Evolutionary conservation across 768 basidiomycete species (phyloP).

Genomic region (Kwoniella europaea): DNA sequence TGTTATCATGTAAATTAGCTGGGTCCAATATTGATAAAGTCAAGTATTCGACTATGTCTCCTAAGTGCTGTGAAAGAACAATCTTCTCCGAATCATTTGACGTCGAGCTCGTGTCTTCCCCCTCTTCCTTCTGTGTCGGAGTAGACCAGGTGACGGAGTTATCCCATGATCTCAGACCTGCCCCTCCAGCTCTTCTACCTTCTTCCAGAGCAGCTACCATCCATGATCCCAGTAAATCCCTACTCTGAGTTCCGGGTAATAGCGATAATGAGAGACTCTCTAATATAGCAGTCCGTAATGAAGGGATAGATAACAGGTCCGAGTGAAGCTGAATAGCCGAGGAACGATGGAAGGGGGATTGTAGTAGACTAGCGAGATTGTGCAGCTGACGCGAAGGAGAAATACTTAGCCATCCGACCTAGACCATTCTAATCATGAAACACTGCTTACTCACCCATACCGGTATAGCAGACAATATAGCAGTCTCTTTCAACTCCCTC

Average conservation of each 20-base stretch:
- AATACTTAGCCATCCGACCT: not conserved
- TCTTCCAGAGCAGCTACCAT: conserved; percentile 56
- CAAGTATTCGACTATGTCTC: conserved; percentile 50
- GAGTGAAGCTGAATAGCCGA: conserved; percentile 68
- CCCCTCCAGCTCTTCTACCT: conserved; percentile 47
- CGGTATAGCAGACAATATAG: conserved; percentile 63
- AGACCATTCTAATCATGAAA: not conserved
- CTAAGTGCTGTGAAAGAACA: conserved; percentile 43
- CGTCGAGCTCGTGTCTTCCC: not conserved
- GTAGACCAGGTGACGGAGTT: conserved; percentile 27
- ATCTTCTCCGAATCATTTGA: conserved; percentile 29
- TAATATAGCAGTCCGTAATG: conserved; percentile 58
- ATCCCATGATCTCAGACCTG: conserved; percentile 46
- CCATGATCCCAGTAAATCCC: conserved; percentile 58
- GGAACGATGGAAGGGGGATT: conserved; percentile 79
- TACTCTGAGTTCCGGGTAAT: conserved; percentile 53
- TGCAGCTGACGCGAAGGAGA: conserved; percentile 67
- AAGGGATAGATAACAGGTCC: conserved; percentile 67
- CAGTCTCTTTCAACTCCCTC: conserved; percentile 64
- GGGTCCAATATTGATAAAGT: conserved; percentile 53
- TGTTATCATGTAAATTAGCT: conserved; percentile 53
- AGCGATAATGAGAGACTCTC: conserved; percentile 49
- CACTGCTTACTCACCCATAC: conserved; percentile 78
- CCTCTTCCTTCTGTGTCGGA: conserved; percentile 2
- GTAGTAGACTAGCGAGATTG: conserved; percentile 78